phyloP scores from a whole-genome alignment of 768 basidiomycete genomes.

The Lactifluus subvellereus region DNA sequence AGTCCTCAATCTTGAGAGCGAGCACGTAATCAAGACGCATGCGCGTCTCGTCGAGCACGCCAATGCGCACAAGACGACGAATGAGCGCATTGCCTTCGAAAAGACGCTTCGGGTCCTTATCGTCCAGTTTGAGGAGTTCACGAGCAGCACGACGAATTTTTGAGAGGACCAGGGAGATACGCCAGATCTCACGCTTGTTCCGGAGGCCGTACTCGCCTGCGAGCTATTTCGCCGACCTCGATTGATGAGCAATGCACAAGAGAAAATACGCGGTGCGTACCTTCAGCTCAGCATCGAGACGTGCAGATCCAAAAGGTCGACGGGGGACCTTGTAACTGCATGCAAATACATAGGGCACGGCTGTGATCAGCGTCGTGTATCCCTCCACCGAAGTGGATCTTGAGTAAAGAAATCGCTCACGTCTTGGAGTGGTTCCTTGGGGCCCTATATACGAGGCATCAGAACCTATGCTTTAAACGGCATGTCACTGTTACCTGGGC shows the following conservation, averaged over 20 bases:
- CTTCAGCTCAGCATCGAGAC: conserved; percentile 99
- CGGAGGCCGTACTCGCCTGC: conserved; percentile 99
- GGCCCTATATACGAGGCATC: conserved; percentile 50
- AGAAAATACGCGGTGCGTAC: conserved; percentile 35
- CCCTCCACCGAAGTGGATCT: conserved; percentile 65
- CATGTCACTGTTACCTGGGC: conserved; percentile 63
- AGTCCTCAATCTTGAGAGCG: conserved; percentile 98
- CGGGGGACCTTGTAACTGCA: conserved; percentile 97
- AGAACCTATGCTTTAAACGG: conserved; percentile 4
- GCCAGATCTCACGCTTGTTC: conserved; percentile 99
- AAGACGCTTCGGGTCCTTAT: conserved; percentile 98
- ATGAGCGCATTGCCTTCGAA: conserved; percentile 99
- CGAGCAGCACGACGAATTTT: conserved; percentile 99
- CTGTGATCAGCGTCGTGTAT: conserved; percentile 56
- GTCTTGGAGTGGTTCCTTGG: conserved; percentile 92
- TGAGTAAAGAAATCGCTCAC: conserved; percentile 59
- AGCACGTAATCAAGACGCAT: conserved; percentile 99
- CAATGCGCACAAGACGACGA: conserved; percentile 94
- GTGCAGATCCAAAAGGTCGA: conserved; percentile 93
- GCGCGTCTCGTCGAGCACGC: conserved; percentile 97
- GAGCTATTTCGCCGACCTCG: conserved; percentile 49
- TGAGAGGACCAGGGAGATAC: conserved; percentile 94
- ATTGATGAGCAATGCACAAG: background rate
- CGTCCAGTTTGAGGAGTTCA: conserved; percentile 99
- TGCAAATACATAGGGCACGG: conserved; percentile 53